Evolutionary conservation across 2,329 filamentous ascomycete species (phyloP).

Genomic region (Colletotrichum chrysophilum): DNA sequence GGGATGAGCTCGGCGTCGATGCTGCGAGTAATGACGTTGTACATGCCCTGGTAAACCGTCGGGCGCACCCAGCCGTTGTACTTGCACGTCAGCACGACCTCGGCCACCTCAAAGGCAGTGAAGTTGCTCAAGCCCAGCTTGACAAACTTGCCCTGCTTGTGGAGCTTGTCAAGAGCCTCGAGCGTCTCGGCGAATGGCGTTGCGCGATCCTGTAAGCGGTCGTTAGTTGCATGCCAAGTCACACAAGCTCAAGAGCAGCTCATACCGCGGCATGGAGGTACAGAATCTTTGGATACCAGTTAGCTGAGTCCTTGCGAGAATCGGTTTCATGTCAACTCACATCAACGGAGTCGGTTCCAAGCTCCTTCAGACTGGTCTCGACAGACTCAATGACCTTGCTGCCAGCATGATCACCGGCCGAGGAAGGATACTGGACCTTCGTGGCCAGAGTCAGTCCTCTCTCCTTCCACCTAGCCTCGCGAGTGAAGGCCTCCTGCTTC

Average conservation of each 20-base stretch:
- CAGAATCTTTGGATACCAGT: conserved; percentile 55
- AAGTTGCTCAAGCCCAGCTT: conserved; percentile 83
- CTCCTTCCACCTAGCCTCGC: conserved; percentile 77
- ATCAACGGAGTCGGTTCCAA: conserved; percentile 77
- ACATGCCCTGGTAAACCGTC: conserved; percentile 88
- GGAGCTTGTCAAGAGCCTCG: conserved; percentile 77
- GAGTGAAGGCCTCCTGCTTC: conserved; percentile 80
- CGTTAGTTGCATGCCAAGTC: neutral
- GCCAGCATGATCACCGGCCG: conserved; percentile 65
- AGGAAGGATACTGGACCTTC: conserved; percentile 70
- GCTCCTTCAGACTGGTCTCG: conserved; percentile 71
- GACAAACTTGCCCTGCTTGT: conserved; percentile 87
- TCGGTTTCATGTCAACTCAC: conserved; percentile 37
- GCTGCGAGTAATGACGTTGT: conserved; percentile 78
- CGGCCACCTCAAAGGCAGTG: conserved; percentile 86
- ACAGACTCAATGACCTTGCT: conserved; percentile 69
- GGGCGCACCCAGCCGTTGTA: conserved; percentile 83
- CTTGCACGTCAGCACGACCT: conserved; percentile 80
- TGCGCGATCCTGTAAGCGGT: conserved; percentile 51
- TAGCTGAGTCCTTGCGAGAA: neutral
- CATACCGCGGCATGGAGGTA: conserved; percentile 72
- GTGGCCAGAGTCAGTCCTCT: conserved; percentile 80
- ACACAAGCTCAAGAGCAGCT: neutral
- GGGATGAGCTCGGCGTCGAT: conserved; percentile 79
- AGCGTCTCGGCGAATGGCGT: conserved; percentile 83